A percentile compares a stretch with the other conserved stretches of the same genome.
These are phyloP conservation scores for Apiotrichum gamsii DNA, from an alignment of 1,284 basidiomycete genomes.

Conservation along the genomic window DNA sequence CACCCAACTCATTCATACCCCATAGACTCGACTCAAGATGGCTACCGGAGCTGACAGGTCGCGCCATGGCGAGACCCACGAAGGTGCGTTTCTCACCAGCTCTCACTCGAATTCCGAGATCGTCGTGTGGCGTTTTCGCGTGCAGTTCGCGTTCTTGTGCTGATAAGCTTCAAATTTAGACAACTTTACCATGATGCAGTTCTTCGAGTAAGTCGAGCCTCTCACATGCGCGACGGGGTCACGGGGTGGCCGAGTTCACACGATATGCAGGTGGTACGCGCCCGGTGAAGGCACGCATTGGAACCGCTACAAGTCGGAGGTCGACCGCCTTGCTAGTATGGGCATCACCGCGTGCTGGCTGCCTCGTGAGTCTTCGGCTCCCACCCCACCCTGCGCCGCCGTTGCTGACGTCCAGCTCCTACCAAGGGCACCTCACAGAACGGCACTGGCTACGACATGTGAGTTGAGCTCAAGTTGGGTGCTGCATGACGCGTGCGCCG, in stretches of 20 bases:
- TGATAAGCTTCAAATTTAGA: conserved; percentile 10
- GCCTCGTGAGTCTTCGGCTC: conserved; percentile 46
- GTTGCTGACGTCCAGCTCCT: too few species aligned
- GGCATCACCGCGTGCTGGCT: conserved; percentile 77
- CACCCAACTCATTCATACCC: not conserved
- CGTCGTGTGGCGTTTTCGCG: too few species aligned
- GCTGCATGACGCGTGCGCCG: too few species aligned
- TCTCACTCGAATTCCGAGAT: too few species aligned
- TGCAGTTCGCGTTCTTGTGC: not conserved
- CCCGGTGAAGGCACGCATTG: conserved; percentile 51
- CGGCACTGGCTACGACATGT: conserved; percentile 46
- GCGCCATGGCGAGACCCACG: conserved; percentile 7
- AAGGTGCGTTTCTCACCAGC: conserved; percentile 3
- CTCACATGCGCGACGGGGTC: not conserved
- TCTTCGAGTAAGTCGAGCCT: conserved; percentile 33
- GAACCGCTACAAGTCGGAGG: conserved; percentile 68
- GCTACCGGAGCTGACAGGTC: conserved; percentile 7
- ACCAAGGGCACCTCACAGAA: conserved; percentile 43
- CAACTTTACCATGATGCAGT: conserved; percentile 47
- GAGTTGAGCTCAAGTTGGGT: too few species aligned
- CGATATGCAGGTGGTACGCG: conserved; percentile 37
- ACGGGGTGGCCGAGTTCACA: too few species aligned
- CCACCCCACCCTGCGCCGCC: too few species aligned
- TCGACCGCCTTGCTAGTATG: conserved; percentile 62
- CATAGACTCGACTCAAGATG: too few species aligned